A percentile compares a stretch with the other conserved stretches of the same genome.
Evolutionary conservation across 495 filamentous ascomycete genomes (phyloP).

Genomic region (Penicillium desertorum): DNA sequence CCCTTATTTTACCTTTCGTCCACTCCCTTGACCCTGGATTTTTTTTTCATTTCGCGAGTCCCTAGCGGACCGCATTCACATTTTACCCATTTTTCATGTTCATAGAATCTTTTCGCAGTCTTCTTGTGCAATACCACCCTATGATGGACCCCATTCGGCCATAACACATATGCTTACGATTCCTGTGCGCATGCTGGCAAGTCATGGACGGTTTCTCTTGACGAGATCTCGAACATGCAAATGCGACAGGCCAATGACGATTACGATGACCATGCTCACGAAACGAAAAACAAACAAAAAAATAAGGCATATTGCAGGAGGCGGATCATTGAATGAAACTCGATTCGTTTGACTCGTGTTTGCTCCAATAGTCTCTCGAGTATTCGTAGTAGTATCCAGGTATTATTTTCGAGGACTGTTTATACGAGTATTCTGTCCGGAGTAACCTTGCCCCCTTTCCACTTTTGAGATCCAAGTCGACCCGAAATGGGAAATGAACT

Average conservation of each 20-base stretch:
- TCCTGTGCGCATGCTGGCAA: slow-evolving; percentile 10
- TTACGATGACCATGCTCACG: slow-evolving; percentile 9
- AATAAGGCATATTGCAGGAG: slow-evolving; percentile 3
- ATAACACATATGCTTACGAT: slow-evolving; percentile 5
- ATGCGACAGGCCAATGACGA: slow-evolving; percentile 9
- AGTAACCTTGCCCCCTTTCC: neutral
- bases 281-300: slow-evolving; percentile 1
- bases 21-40: slow-evolving; percentile 9
- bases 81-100: slow-evolving; percentile 13
- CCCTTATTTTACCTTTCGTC: neutral
- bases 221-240: slow-evolving; percentile 9
- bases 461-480: neutral
- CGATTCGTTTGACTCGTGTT: neutral
- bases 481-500: slow-evolving; percentile 1
- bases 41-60: slow-evolving; percentile 4
- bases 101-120: slow-evolving; percentile 13
- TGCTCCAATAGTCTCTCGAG: neutral
- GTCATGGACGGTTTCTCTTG: slow-evolving; percentile 4
- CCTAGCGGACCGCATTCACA: slow-evolving; percentile 8
- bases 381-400: neutral
- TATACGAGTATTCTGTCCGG: neutral
- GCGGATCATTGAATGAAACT: slow-evolving; percentile 4
- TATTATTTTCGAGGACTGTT: neutral
- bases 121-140: slow-evolving; percentile 13
- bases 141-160: slow-evolving; percentile 12